These are phyloP conservation scores for Polytolypa hystricis DNA, from an alignment of 2,329 filamentous ascomycete species.

Conservation along the genomic window DNA sequence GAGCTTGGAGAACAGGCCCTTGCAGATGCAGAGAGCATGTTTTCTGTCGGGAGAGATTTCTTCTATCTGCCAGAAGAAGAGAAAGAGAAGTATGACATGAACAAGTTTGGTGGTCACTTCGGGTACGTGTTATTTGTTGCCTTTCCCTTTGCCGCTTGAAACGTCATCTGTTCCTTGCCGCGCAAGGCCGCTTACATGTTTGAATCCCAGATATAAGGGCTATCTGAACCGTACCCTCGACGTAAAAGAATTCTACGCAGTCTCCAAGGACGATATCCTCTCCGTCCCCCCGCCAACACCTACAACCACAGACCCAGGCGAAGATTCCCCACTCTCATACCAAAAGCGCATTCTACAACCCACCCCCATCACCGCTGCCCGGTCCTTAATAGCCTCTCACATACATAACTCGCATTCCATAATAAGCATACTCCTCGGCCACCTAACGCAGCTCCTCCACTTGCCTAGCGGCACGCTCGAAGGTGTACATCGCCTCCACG, in stretches of 20 bases:
- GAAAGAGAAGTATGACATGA: conserved; percentile 45
- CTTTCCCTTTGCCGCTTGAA: neutral
- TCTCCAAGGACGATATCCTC: conserved; percentile 44
- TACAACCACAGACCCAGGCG: no score
- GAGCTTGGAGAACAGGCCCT: conserved; percentile 32
- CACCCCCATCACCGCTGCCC: conserved; percentile 30
- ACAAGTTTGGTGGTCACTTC: conserved; percentile 39
- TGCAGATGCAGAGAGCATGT: conserved; percentile 34
- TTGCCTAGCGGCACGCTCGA: conserved; percentile 33
- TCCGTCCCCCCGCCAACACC: conserved; percentile 28
- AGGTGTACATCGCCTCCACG: conserved; percentile 35
- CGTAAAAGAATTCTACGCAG: conserved; percentile 21
- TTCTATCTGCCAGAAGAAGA: conserved; percentile 41
- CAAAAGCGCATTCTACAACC: no score
- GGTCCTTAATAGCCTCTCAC: conserved; percentile 26
- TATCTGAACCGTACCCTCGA: neutral
- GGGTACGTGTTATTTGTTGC: conserved; percentile 43
- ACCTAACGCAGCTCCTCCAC: conserved; percentile 35
- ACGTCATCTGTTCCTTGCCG: conserved; percentile 37
- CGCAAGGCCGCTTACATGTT: conserved; percentile 39
- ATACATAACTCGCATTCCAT: conserved; percentile 36
- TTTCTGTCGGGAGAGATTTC: conserved; percentile 35
- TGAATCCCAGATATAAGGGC: conserved; percentile 45
- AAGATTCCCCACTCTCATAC: no score
- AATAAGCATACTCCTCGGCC: conserved; percentile 33